Percentiles rank a stretch among this genome's conserved stretches.
phyloP scores from a whole-genome alignment of 306 rosid species.

The Quercus agrifolia region DNA sequence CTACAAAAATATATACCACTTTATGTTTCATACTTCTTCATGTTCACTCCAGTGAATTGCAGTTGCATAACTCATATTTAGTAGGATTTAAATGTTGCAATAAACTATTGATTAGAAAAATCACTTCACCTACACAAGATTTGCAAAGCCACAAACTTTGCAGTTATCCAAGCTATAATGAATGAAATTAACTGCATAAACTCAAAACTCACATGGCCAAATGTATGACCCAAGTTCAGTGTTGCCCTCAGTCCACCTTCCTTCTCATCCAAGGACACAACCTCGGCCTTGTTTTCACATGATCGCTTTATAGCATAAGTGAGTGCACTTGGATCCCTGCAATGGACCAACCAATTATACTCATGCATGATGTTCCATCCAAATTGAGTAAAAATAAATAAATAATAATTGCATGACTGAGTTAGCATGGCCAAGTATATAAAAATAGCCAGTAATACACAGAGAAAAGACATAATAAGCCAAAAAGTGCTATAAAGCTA shows the following conservation, averaged over 20 bases:
- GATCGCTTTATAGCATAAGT: conserved; percentile 94
- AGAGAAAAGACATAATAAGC: conserved; percentile 5
- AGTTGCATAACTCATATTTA: neutral
- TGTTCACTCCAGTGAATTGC: too few relatives aligned
- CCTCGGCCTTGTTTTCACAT: conserved; percentile 93
- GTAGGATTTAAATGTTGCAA: neutral
- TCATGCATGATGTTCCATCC: neutral
- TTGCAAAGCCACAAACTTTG: neutral
- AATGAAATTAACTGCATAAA: conserved; percentile 17
- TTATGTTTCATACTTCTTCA: too few relatives aligned
- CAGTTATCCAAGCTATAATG: conserved; percentile 14
- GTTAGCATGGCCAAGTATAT: neutral
- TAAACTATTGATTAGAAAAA: neutral
- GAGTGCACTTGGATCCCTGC: conserved; percentile 77
- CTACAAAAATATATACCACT: too few relatives aligned
- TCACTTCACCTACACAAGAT: neutral
- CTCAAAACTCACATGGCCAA: conserved; percentile 76
- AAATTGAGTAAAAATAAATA: neutral
- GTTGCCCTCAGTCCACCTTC: conserved; percentile 97
- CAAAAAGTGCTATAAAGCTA: neutral
- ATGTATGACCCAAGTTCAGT: conserved; percentile 95
- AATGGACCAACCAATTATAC: conserved; percentile 18
- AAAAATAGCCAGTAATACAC: neutral
- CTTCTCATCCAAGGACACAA: conserved; percentile 90
- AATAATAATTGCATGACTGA: conserved; percentile 1